phyloP scores from a whole-genome alignment of 352 stramenopile genomes.

The Phytopythium delawarense region DNA sequence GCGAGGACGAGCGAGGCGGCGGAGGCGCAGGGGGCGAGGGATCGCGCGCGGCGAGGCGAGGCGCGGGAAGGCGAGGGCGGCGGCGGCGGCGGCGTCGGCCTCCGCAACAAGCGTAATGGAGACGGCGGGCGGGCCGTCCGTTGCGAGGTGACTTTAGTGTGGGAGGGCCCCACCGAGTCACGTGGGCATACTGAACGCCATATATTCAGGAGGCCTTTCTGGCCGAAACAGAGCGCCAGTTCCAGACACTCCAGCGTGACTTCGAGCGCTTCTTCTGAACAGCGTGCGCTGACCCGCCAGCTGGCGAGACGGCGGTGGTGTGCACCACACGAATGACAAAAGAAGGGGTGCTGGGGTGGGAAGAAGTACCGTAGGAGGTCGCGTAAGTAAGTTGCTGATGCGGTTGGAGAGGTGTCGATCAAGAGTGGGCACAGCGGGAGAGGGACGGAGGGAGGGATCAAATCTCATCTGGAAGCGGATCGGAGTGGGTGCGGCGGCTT shows the following conservation, averaged over 20 bases:
- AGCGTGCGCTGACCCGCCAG: not conserved
- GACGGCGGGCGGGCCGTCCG: not conserved
- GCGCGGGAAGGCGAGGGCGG: not conserved
- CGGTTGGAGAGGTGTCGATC: too few species aligned
- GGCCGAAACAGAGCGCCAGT: not conserved
- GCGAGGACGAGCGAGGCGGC: not conserved
- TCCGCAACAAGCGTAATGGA: not conserved
- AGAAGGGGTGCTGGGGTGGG: not conserved
- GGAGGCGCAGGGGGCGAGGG: not conserved
- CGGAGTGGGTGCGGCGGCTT: not conserved
- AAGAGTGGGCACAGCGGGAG: not conserved
- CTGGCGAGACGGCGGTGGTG: not conserved
- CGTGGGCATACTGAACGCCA: not conserved
- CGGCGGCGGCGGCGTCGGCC: not conserved
- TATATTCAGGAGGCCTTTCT: not conserved
- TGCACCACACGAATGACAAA: not conserved
- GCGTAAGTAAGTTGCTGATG: not conserved
- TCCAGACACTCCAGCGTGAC: not conserved
- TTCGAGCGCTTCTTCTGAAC: not conserved
- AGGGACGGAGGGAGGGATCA: not conserved
- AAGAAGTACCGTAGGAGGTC: not conserved
- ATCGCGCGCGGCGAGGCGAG: not conserved
- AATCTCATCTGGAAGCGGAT: not conserved
- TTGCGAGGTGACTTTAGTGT: not conserved
- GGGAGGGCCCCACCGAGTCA: not conserved